Base-by-base conservation (phyloP, 2,329 filamentous ascomycete species). In the Penicillium sp. region DNA sequence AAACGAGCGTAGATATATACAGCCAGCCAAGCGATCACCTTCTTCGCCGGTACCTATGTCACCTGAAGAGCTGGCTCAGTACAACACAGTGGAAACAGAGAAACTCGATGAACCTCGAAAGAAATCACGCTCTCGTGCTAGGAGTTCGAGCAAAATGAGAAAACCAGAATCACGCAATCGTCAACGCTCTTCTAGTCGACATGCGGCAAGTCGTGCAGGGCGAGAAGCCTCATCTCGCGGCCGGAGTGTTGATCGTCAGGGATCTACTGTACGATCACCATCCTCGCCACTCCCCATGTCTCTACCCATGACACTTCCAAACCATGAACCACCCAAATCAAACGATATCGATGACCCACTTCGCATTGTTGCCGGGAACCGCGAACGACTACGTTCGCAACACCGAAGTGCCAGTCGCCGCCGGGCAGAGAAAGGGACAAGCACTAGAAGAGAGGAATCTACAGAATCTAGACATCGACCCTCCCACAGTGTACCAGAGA, bases 1-100 rank as follows among this genome's bases (percentile, higher is more conserved):
- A 58, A 82, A 81, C 21, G 77, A 82, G 11, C 81, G 83, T 40
- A 83, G 87, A 19, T 88, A 87, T 60, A 91, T 88, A 58, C 88
- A 86, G 67, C 85, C 89, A 16, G 84, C 87, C 11, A 96, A 96
- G 74, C 83, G 90, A 19, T 97, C 93, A 1, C 93, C 93, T 1
- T 95, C 91, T 2, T 97, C 93, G 0, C 93, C 93, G 0, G 83
- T 96, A 2, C 91, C 92, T 3, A 97, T 97, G 92, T 96, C 92
- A 3, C 92, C 92, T 0, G 91, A 96, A 64, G 92, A 97, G 65
- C 71, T 90, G 55, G 67, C 75, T 46, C 67, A 70, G 40, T 79
- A 77, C 56, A 74, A 76, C 44, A 73, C 71, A 5, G 77, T 75
- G 18, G 59, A 56, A 55, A 71, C 76, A 7, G 81, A 81, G 10